Conservation (phyloP, 148 eudicot genomes). For the Persicaria maculosa region DNA sequence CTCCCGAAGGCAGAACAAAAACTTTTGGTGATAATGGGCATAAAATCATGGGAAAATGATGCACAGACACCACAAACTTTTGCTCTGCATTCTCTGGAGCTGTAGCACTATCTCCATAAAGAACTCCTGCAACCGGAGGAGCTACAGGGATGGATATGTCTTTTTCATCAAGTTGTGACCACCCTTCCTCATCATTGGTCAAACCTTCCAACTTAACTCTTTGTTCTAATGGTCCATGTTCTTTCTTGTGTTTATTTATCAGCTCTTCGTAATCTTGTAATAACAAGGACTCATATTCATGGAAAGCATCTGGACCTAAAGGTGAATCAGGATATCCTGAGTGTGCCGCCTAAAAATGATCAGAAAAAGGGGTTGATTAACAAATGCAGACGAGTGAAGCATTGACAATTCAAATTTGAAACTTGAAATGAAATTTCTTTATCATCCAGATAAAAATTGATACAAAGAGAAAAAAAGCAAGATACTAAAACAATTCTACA, state of each 20-base stretch:
- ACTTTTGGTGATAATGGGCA: conserved; percentile 86
- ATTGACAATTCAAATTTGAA: background rate
- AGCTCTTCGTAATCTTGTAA: conserved; percentile 91
- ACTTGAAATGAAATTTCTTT: background rate
- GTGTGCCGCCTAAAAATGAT: conserved; percentile 64
- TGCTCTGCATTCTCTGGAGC: conserved; percentile 26
- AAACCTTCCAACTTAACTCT: conserved; percentile 24
- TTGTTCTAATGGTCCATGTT: conserved; percentile 16
- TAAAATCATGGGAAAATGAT: conserved; percentile 81
- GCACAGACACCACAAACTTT: conserved; percentile 57
- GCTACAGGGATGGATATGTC: conserved; percentile 31
- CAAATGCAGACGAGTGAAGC: background rate
- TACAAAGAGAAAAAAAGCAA: background rate
- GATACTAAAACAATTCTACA: background rate
- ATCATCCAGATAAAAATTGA: background rate
- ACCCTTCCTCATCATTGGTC: conserved; percentile 47
- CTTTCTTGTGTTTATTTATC: conserved; percentile 31
- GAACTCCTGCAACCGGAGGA: conserved; percentile 30
- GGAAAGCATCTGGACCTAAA: conserved; percentile 92
- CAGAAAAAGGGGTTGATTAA: background rate
- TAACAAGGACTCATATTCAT: conserved; percentile 83
- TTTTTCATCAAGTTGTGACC: conserved; percentile 56
- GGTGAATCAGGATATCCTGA: conserved; percentile 95
- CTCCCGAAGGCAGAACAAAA: conserved; percentile 93
- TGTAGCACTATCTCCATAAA: conserved; percentile 26